Evolutionary conservation across 495 filamentous ascomycete species (phyloP), one percentile per base, ranked within the genome.

Genomic region (Penicillium psychrofluorescens): DNA sequence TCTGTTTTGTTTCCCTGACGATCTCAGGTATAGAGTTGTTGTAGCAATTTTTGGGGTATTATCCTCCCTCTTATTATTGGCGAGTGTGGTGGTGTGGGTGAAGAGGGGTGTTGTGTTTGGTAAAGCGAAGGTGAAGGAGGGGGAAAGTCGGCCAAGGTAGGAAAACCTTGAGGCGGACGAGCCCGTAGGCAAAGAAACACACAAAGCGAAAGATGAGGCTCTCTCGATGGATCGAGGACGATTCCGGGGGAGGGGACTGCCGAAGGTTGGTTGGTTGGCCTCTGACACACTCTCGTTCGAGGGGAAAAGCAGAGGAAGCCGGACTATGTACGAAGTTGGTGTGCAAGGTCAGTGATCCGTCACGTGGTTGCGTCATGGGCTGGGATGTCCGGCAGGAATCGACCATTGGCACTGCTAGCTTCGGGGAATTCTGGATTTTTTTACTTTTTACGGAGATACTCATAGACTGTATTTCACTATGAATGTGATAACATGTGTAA

Each of bases 311-410:
- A 62, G 44, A 46, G 54, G 51, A 61, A 56, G 52, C 43, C 44
- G 37, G 54, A 48, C 41, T 35, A 39, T 36, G 35, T 11, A 22
- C 22, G 31, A 38, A 38, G 48, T 51, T 41, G 46, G 47, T 49
- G 22, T 22, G 40, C 39, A 59, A 49, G 50, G 54, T 55, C 41
- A 54, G 48, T 46, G 50, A 35, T 40, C 49, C 60, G 59, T 71
- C 67, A 71, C 67, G 67, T 71, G 67, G 59, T 55, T 59, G 58
- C 59, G 62, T 67, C 63, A 68, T 67, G 61, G 53, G 58, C 55
- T 57, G 53, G 56, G 50, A 47, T 53, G 46, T 46, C 32, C 42
- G 54, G 53, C 55, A 58, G 48, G 52, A 54, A 14, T 14, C 38
- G 40, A 27, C 27, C 40, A 27, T 40, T 29, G 5, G 14, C 34